Evolutionary conservation across 1,284 basidiomycete species (phyloP).

Genomic region (Boletus subluridellus): DNA sequence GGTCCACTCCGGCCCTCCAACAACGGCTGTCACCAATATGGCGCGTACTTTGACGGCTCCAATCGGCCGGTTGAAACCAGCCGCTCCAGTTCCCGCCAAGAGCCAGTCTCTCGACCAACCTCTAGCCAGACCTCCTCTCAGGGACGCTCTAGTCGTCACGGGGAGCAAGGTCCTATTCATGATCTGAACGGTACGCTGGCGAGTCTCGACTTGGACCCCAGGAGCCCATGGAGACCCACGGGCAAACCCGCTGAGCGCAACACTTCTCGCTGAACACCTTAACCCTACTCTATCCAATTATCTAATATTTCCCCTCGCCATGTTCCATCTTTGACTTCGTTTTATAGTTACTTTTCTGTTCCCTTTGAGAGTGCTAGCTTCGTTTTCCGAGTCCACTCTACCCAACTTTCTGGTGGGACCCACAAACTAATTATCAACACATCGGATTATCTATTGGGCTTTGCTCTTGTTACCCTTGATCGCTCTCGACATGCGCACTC

Average conservation of each 20-base stretch:
- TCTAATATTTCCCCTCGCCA: conserved; percentile 18
- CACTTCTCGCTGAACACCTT: conserved; percentile 20
- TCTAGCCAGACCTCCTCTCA: conserved; percentile 42
- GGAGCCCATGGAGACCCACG: conserved; percentile 25
- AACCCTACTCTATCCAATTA: conserved; percentile 12
- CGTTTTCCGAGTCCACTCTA: conserved; percentile 19
- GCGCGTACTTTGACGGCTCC: conserved; percentile 39
- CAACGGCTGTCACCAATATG: conserved; percentile 45
- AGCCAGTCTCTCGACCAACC: conserved; percentile 49
- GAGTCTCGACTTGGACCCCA: conserved; percentile 60
- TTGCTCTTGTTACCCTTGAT: conserved; percentile 37
- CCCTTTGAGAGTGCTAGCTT: conserved; percentile 19
- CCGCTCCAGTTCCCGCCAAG: conserved; percentile 44
- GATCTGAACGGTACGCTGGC: conserved; percentile 75
- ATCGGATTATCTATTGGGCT: conserved; percentile 35
- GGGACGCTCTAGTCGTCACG: conserved; percentile 22
- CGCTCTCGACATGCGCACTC: conserved; percentile 38
- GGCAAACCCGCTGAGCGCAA: conserved; percentile 22
- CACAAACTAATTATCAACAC: conserved; percentile 31
- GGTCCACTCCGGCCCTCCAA: conserved; percentile 44
- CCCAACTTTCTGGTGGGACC: conserved; percentile 17
- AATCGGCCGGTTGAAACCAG: conserved; percentile 33
- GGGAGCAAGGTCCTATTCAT: conserved; percentile 53
- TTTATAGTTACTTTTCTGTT: conserved; percentile 21
- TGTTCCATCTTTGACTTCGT: conserved; percentile 22